Evolutionary conservation across 164 flowering plant species (phyloP).

Genomic region (Berberis vulgaris): DNA sequence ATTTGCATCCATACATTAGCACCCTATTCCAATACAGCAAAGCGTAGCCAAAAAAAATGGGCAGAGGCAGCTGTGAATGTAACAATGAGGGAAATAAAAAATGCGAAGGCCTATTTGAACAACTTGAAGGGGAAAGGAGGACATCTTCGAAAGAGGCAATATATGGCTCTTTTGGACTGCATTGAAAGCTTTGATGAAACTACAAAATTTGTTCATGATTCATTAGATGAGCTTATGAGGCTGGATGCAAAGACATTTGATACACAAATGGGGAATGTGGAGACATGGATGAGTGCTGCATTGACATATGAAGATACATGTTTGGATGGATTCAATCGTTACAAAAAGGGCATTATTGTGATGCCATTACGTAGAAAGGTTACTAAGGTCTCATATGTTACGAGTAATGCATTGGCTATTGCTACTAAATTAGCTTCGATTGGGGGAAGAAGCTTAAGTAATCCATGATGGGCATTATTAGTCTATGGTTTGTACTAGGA

Average conservation of each 20-base stretch:
- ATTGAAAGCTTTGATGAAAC: slow-evolving; percentile 46
- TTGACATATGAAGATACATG: background rate
- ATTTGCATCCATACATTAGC: slow-evolving; percentile 56
- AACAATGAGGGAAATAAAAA: slow-evolving; percentile 40
- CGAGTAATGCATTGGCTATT: background rate
- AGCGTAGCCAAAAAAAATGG: slow-evolving; percentile 42
- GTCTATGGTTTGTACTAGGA: background rate
- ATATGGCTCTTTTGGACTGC: slow-evolving; percentile 50
- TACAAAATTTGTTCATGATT: slow-evolving; percentile 38
- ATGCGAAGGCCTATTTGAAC: slow-evolving; percentile 16
- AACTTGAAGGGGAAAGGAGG: slow-evolving; percentile 10
- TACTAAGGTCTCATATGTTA: background rate
- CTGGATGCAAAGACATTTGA: slow-evolving; percentile 29
- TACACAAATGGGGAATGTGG: slow-evolving; percentile 15
- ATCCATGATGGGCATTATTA: background rate
- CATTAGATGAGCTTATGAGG: slow-evolving; percentile 41
- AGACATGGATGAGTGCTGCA: background rate
- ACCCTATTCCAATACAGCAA: slow-evolving; percentile 39
- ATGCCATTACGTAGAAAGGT: background rate
- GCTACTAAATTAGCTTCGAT: background rate
- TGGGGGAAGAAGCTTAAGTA: background rate
- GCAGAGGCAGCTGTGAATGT: slow-evolving; percentile 79
- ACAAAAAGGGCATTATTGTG: background rate
- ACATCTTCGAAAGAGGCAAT: slow-evolving; percentile 16
- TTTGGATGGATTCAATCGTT: background rate